phyloP scores from a whole-genome alignment of 257 asterid species.

The Solanum ahanhuiri region DNA sequence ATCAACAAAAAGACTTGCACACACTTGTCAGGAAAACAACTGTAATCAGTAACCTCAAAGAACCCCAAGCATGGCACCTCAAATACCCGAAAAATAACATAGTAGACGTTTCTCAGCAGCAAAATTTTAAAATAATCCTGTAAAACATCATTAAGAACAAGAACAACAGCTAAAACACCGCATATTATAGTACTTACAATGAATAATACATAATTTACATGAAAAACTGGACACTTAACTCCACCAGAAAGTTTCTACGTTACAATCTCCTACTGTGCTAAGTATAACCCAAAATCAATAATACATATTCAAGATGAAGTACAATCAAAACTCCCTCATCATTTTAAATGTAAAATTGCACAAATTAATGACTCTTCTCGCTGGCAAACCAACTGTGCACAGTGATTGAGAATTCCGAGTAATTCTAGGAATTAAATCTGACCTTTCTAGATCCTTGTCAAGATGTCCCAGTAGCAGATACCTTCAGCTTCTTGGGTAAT shows the following conservation, averaged over 20 bases:
- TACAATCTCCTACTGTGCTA: not conserved
- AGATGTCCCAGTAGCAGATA: slow-evolving; percentile 3
- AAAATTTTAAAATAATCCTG: not conserved
- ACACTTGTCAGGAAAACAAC: not conserved
- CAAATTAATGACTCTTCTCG: not conserved
- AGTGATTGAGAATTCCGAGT: not conserved
- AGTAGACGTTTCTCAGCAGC: not conserved
- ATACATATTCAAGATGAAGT: not conserved
- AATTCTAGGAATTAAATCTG: not conserved
- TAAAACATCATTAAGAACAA: not conserved
- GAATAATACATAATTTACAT: not conserved
- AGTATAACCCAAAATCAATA: not conserved
- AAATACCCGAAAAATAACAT: not conserved
- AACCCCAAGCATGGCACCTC: not conserved
- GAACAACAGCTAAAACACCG: not conserved
- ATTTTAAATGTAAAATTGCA: not conserved
- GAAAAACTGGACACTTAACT: not conserved
- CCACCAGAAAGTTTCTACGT: not conserved
- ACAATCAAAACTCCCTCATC: not conserved
- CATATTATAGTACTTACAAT: not conserved
- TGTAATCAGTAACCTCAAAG: not conserved
- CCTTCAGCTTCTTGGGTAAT: slow-evolving; percentile 32
- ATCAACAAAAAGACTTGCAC: not conserved
- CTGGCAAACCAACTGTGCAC: not conserved
- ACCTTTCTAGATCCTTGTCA: not conserved